Base-by-base conservation (phyloP, 768 basidiomycete genomes). In the Dictyophora rubrovolvata region DNA sequence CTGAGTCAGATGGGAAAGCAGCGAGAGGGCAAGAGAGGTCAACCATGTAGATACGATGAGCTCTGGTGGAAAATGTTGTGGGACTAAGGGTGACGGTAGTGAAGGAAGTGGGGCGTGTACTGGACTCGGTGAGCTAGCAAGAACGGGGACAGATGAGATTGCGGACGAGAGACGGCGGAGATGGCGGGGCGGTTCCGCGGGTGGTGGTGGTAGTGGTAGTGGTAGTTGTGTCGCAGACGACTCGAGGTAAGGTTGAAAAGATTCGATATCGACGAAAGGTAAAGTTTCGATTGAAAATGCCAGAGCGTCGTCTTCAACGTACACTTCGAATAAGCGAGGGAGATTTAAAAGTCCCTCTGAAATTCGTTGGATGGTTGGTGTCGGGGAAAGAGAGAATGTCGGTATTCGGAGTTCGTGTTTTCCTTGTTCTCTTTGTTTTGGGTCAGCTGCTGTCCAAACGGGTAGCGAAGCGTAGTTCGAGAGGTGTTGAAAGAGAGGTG, bases 291-390 rank as follows among this genome's bases (percentile, higher is more conserved):
- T 75, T 36, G 90, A 92, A 71, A 93, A 96, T 1, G 85, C 82
- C 9, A 97, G 78, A 10, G 91, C 89, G 61, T 93, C 92, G 68
- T 97, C 93, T 59, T 87, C 86, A 7, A 88, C 90, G 66, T 96
- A 95, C 17, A 94, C 87, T 70, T 98, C 94, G 67, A 98, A 96
- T 16, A 98, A 74, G 58, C 93, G 74, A 1, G 95, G 92, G 2
- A 99, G 81, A 72, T 95, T 96, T 34, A 97, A 77, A 35, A 99
- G 73, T n/a, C 93, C 93, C 67, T 98, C 96, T 1, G 90, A 89
- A 34, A 97, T 85, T 59, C 85, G 83, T 61, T 93, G 89, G 61
- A 96, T 85, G 4, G 81, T 84, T 56, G 92, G 89, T 56, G 86
- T 95, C 1, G 93, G 94, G 10, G 89, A 90, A 12, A 97, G 77